These are phyloP conservation scores for Helotiales sp. DNA, from an alignment of 2,329 filamentous ascomycete genomes.

Conservation along the genomic window DNA sequence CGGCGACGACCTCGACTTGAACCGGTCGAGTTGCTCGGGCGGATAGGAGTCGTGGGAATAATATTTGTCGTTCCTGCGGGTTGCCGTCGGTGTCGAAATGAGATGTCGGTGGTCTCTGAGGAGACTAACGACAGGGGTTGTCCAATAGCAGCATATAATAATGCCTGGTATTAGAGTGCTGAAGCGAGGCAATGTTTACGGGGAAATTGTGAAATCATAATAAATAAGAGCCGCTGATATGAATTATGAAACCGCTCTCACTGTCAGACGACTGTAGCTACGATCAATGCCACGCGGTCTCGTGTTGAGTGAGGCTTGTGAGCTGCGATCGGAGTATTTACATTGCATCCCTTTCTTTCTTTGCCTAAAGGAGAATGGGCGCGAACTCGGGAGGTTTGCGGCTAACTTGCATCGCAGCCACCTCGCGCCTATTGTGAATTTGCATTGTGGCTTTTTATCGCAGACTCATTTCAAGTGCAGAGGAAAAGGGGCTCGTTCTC, in stretches of 20 bases:
- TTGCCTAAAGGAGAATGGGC: no score
- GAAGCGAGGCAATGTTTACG: constrained; percentile 11
- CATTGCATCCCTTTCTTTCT: no score
- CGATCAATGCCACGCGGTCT: not conserved
- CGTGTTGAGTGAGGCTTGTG: no score
- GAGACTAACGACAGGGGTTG: constrained; percentile 8
- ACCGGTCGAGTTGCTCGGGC: not conserved
- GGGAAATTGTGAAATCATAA: not conserved
- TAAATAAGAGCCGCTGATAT: constrained; percentile 2
- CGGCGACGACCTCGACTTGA: not conserved
- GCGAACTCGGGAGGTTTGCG: no score
- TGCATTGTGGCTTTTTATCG: no score
- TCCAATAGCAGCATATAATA: not conserved
- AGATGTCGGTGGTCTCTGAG: constrained; percentile 4
- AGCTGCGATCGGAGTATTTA: no score
- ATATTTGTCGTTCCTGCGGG: constrained; percentile 10
- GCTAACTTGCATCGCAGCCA: no score
- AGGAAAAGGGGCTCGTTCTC: no score
- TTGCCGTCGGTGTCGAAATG: constrained; percentile 10
- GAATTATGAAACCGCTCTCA: not conserved
- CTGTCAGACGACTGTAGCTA: not conserved
- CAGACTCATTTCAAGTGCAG: no score
- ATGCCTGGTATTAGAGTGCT: constrained; percentile 10
- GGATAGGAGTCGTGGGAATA: not conserved
- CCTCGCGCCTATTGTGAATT: no score